Base-by-base conservation (phyloP, 2,329 filamentous ascomycete species). In the Whalleya microplaca region DNA sequence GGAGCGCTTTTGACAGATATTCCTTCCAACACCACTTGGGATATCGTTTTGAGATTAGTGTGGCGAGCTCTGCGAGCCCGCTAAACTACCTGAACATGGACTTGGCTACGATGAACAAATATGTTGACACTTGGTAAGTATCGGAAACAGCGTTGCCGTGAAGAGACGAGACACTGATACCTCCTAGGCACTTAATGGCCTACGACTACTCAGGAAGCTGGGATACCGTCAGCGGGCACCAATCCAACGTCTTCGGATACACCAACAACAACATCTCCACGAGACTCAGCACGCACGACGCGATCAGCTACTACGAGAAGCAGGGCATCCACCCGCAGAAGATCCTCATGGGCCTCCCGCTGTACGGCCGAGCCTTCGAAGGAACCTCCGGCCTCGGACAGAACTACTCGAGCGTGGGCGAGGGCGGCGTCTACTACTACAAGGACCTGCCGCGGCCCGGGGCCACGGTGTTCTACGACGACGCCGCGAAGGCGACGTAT, bases 301-400 rank as follows among this genome's bases (percentile, higher is more conserved):
- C 90, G 2, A 75, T 96, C 21, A 70, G 76, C 8, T 83, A 83
- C 65, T 92, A 92, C 73, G 73, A 84, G 10, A 68, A 76, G 2
- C 76, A 79, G 12, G 86, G 85, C 8, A 80, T 95, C 8, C 65
- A 80, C 0, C 62, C 84, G 0, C 69, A 75, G 48, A 94, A 93
- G 73, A 84, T 96, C 48, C 81, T 90, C 6, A 73, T 95, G 29
- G 91, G 91, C 1, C 82, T 94, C 75, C 90, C 91, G 0, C 78
- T 95, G 0, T 95, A 94, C 69, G 91, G 91, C 1, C 86, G 90
- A n/a, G 81, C 87, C 0, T 95, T 95, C 67, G 76, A 80, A 48
- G 77, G 82, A 44, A 94, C 91, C 0, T 73, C 79, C 4, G 90
- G 90, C 0, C 79, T 88, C 0, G 91, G 90, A 1, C 75, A 80